Conservation (phyloP, 768 basidiomycete species). For the Chalciporus sphaerocephalus region DNA sequence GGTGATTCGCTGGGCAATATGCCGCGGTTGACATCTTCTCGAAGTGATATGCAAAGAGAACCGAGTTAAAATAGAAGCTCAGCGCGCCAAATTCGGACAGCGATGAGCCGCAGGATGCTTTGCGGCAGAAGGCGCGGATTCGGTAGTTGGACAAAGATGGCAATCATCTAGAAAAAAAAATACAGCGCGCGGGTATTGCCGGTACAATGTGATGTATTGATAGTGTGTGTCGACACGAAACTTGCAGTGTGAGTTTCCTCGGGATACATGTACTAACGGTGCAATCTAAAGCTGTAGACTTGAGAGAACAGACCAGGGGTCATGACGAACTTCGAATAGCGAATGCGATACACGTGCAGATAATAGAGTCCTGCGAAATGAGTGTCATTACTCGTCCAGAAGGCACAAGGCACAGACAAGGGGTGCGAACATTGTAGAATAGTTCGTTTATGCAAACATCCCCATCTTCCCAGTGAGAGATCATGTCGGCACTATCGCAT, state of each 20-base stretch:
- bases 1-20: conserved; percentile 11
- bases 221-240: conserved; percentile 3
- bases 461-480: conserved; percentile 85
- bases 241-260: conserved; percentile 17
- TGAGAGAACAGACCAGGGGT: conserved; percentile 5
- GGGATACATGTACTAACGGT: conserved; percentile 22
- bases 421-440: conserved; percentile 63
- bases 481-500: conserved; percentile 63
- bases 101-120: conserved; percentile 7
- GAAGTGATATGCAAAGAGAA: conserved; percentile 21
- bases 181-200: conserved; percentile 15
- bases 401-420: conserved; percentile 3
- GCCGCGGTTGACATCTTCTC: conserved; percentile 17
- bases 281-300: neutral
- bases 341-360: conserved; percentile 62
- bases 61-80: conserved; percentile 20
- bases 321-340: conserved; percentile 47
- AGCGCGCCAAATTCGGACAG: conserved; percentile 5
- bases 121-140: conserved; percentile 9
- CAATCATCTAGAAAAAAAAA: conserved; percentile 4
- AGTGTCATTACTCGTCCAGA: conserved; percentile 10
- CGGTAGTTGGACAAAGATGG: conserved; percentile 21
- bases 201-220: conserved; percentile 8
- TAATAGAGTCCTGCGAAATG: conserved; percentile 58
- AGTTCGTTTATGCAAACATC: conserved; percentile 77